Base-by-base conservation (phyloP, 345 rosid genomes). In the Arabidopsis thaliana region DNA sequence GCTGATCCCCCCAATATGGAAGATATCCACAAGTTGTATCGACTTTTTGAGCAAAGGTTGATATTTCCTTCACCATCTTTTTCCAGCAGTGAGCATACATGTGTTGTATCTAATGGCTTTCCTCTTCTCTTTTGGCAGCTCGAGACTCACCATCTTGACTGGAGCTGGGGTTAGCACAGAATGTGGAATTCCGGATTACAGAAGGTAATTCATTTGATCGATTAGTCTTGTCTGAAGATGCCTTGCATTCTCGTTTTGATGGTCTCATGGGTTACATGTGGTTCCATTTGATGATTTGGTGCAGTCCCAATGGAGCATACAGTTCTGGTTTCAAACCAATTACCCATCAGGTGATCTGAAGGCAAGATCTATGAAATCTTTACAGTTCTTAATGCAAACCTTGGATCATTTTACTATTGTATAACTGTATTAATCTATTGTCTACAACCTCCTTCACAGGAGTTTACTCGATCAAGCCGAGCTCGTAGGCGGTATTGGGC, bases 271-370 rank as follows among this genome's bases (percentile, higher is more conserved):
- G 7, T 40, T 10, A 23, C 60, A 59, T 49, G 20, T 50, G 14
- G 20, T 69, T 76, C 6, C 46, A 25, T 22, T 9, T 24, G 3
- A 32, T 23, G 38, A 28, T 51, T 65, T 57, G 41, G 40, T 80
- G 83, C 87, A 94, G 98, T 71, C 97, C 98, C 20, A 88, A 88
- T 88, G 98, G 98, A 85, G 98, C 98, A 57, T 94, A 94, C 70
- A 90, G 95, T 85, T 75, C 96, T 24, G 98, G 98, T 78, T 94
- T 91, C 85, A 88, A 78, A 80, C 98, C 97, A 77, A 94, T 87
- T 85, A 89, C 96, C 42, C 97, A 89, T 81, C 97, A 91, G 97
- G 98, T 91, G 97, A 91, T 85, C 79, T 77, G 77, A 85, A 83
- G 88, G 87, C 91, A 82, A 59, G 85, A 77, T 71, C 79, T 55